phyloP scores from a whole-genome alignment of 2,329 filamentous ascomycete genomes.

The Fulvia fulva region DNA sequence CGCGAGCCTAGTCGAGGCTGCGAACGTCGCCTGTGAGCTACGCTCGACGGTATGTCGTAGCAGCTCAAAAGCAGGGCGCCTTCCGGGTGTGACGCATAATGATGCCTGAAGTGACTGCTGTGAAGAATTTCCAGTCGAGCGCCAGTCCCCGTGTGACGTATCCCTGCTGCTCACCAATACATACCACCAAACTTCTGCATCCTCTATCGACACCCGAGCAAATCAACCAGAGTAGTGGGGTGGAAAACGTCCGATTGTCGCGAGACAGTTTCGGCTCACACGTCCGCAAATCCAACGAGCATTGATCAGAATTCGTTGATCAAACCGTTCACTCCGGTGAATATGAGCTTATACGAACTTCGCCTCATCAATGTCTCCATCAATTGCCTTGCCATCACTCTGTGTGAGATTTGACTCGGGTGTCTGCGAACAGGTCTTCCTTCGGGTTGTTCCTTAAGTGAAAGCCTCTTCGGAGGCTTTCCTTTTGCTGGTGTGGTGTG shows the following conservation, averaged over 20 bases:
- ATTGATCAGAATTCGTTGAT: neutral
- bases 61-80: too few relatives aligned
- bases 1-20: too few relatives aligned
- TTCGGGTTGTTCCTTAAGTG: neutral
- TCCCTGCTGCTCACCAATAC: neutral
- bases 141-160: too few relatives aligned
- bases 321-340: neutral
- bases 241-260: neutral
- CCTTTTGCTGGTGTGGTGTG: neutral
- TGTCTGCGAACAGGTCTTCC: neutral
- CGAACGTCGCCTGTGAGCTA: too few relatives aligned
- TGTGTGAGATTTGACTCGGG: neutral
- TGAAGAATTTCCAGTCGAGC: neutral
- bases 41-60: too few relatives aligned
- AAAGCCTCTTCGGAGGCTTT: neutral
- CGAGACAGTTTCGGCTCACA: neutral
- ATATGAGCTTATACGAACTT: neutral
- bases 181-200: neutral
- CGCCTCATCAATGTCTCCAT: neutral
- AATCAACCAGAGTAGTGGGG: neutral
- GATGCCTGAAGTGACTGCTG: too few relatives aligned
- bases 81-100: too few relatives aligned
- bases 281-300: neutral
- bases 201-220: neutral
- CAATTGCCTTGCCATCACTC: neutral